Evolutionary conservation across 768 basidiomycete species (phyloP), one percentile per base, ranked within the genome.

Genomic region (Chalciporus piperatus): DNA sequence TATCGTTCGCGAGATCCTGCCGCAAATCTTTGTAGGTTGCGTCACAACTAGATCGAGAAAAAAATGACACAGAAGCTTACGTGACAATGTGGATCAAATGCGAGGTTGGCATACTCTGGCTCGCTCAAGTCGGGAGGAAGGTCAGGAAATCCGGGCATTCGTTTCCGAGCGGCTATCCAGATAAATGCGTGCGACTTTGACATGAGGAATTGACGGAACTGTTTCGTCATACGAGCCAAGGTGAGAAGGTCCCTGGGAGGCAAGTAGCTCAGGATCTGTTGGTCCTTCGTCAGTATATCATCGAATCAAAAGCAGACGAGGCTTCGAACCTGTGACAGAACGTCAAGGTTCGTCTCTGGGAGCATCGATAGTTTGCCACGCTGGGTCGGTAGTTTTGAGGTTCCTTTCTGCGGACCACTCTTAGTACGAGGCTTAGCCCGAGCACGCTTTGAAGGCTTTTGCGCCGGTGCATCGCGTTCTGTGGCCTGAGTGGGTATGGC

Each of bases 91-190:
- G 46, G 37, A 47, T 47, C 39, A 33, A 47, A 79, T 16, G 66
- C 67, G 16, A 80, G 67, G 47, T 64, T 72, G 30, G 73, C 73
- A 51, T 72, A 78, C 55, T 74, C 66, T 6, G 69, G 68, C 48
- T 78, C 76, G 22, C 58, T 65, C 46, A 78, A 60, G 54, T 78
- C 76, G 6, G 53, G 42, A 1, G 77, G 78, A 55, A 72, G 73
- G 6, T 62, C 47, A 0, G 77, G 77, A n/a, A 76, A 62, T 17
- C n/a, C n/a, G n/a, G n/a, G n/a, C n/a, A n/a, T n/a, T n/a, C n/a
- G n/a, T n/a, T n/a, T n/a, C n/a, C n/a, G 66, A 11, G 35, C 32
- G 9, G 46, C 45, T n/a, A 45, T 49, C 61, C 66, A 47, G 58
- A 65, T 41, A 53, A 66, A 45, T 66, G 58, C 50, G 65, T 63